Evolutionary conservation across 495 filamentous ascomycete species (phyloP).

Genomic region (Aspergillus sparsus): DNA sequence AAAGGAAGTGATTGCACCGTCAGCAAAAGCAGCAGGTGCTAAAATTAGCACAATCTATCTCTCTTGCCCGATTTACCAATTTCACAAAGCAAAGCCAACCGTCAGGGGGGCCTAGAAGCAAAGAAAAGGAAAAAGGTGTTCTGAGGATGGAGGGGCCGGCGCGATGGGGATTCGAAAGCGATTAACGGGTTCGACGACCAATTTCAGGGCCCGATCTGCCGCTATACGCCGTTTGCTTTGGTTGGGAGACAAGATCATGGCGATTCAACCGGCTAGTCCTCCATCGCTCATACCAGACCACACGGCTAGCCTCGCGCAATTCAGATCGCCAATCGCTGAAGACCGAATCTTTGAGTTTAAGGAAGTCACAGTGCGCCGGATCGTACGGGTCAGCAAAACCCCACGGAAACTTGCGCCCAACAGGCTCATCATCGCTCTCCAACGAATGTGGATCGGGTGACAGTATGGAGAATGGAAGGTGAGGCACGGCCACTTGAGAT

Average conservation of each 20-base stretch:
- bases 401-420: constrained; percentile 92
- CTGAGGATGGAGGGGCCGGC: neutral
- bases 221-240: constrained; percentile 30
- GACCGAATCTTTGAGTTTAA: constrained; percentile 84
- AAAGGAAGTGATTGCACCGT: neutral
- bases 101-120: neutral
- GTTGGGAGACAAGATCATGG: constrained; percentile 26
- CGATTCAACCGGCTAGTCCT: constrained; percentile 69
- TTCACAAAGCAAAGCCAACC: neutral
- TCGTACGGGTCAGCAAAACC: constrained; percentile 94
- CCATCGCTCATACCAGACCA: constrained; percentile 97
- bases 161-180: neutral
- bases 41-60: neutral
- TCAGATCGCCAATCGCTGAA: constrained; percentile 93
- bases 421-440: constrained; percentile 50
- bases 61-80: neutral
- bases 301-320: constrained; percentile 85
- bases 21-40: neutral
- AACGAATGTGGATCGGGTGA: constrained; percentile 89
- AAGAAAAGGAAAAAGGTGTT: constrained; percentile 4
- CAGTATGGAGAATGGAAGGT: constrained; percentile 87
- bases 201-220: constrained; percentile 38
- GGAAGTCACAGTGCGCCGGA: constrained; percentile 89
- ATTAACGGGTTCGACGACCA: constrained; percentile 39
- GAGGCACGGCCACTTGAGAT: constrained; percentile 33